These are phyloP conservation scores for Hordeum marinum DNA, from an alignment of 176 grass and related monocot genomes.

Conservation along the genomic window DNA sequence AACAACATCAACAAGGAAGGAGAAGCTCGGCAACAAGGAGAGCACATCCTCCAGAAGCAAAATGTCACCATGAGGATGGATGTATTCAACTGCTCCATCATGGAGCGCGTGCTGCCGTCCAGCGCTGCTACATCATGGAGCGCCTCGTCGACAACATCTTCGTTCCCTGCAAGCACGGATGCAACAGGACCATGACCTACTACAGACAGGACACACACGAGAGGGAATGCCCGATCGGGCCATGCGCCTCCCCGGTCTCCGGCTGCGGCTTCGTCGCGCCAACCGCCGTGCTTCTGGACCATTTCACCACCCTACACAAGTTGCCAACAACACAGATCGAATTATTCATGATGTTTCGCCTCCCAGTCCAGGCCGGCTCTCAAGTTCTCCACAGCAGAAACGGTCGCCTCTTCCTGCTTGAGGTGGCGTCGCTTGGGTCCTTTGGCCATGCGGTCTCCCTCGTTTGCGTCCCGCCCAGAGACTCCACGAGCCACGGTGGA, in stretches of 20 bases:
- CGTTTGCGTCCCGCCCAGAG: background rate
- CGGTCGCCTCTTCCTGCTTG: background rate
- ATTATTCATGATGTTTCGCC: background rate
- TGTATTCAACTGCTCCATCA: slow-evolving; percentile 28
- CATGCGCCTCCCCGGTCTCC: slow-evolving; percentile 1
- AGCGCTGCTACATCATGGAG: slow-evolving; percentile 2
- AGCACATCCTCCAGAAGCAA: background rate
- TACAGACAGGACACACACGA: background rate
- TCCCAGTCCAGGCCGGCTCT: background rate
- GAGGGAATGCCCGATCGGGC: background rate
- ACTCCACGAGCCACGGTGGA: background rate
- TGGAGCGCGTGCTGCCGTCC: too few relatives aligned
- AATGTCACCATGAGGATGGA: background rate
- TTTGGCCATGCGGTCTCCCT: background rate
- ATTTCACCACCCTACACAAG: slow-evolving; percentile 11
- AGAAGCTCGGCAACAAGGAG: background rate
- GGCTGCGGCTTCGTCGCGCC: background rate
- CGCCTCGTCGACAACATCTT: background rate
- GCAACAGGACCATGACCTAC: background rate
- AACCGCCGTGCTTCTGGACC: background rate
- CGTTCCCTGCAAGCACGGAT: background rate
- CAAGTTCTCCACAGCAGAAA: background rate
- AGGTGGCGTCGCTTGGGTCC: background rate
- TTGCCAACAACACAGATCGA: background rate
- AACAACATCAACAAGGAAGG: background rate